Base-by-base conservation (phyloP, 305 asterid genomes). In the Andrographis paniculata region DNA sequence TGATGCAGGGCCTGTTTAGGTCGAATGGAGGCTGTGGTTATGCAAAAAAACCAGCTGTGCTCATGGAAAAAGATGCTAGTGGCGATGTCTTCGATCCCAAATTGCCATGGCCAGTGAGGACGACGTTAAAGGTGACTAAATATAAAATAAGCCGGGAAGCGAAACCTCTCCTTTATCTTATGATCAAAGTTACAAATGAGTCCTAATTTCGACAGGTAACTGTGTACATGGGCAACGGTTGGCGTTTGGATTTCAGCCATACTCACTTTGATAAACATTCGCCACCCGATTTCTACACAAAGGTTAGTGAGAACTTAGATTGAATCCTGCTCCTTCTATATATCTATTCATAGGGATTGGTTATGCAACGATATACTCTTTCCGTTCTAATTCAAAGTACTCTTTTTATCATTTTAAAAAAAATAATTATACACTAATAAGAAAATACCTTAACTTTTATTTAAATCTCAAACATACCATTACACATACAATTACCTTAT, bases 181-280 rank as follows among this genome's bases (percentile, higher is more conserved):
- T 30, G 38, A 35, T 13, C 24, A 0, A 17, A 33, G 5, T 20
- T 47, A 9, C 28, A 33, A 21, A 36, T 20, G 15, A 28, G 4
- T 38, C 6, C 17, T 39, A 6, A 1, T 53, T 55, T 33, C 45
- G 50, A n/a, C 67, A 89, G 95, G 94, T 91, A 45, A 64, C 56
- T 1, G 84, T 87, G 42, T 87, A 87, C 71, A 69, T 87, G 81
- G 95, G 99, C 48, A 94, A 84, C 13, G 96, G 99, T n/a, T 87
- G 96, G 99, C 94, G 96, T 55, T 52, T 87, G 70, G 99, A 92
- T 81, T 92, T 92, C 83, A 92, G 96, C 75, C 99, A 81, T 40
- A 92, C 95, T 2, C 99, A 92, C 56, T 92, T 92, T 38, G 96
- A 92, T 62, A 24, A 96, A 19, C 87, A 67, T 58, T 92, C 96